Evolutionary conservation across 2,329 filamentous ascomycete genomes (phyloP), one percentile per base, ranked within the genome.

Genomic region (Pleoardoris graminearum): DNA sequence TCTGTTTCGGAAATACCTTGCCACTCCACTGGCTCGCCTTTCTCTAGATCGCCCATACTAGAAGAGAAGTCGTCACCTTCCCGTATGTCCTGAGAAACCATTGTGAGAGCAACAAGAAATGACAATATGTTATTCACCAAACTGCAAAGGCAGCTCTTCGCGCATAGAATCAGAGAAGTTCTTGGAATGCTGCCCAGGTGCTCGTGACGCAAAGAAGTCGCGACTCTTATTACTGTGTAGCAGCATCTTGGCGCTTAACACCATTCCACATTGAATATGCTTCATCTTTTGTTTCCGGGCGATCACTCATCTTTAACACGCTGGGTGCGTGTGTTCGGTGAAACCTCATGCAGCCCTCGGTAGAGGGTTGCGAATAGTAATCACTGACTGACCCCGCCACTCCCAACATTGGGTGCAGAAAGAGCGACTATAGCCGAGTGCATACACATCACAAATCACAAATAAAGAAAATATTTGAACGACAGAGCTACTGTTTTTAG

Each of bases 321-420:
- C n/a, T 12, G 7, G 43, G 30, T 25, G 21, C 21, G 21, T 23
- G 19, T 35, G 19, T 23, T 36, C 8, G 29, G 43, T 12, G n/a
- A 23, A 35, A 30, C n/a, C 21, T 46, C 14, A 14, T 35, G 30
- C n/a, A 6, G 30, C 14, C 43, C 43, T 46, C 43, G 43, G 43
- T 30, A 36, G n/a, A 25, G 43, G 8, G 7, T 35, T 11, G 10
- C 10, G 43, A 46, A 46, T 46, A 46, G 43, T 46, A 46, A 46
- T 46, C 43, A 46, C 12, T 17, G 21, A 5, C 8, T 32, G 21
- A 12, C 43, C 30, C 43, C 43, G 14, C 30, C 35, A 19, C 30
- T 19, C 17, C 16, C 12, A 22, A 21, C 12, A 12, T 21, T 12
- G n/a, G 25, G 7, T 21, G 25, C 17, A 21, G 14, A 14, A 44